These are phyloP conservation scores for Lactifluus rugatus DNA, from an alignment of 768 basidiomycete genomes.

Conservation along the genomic window DNA sequence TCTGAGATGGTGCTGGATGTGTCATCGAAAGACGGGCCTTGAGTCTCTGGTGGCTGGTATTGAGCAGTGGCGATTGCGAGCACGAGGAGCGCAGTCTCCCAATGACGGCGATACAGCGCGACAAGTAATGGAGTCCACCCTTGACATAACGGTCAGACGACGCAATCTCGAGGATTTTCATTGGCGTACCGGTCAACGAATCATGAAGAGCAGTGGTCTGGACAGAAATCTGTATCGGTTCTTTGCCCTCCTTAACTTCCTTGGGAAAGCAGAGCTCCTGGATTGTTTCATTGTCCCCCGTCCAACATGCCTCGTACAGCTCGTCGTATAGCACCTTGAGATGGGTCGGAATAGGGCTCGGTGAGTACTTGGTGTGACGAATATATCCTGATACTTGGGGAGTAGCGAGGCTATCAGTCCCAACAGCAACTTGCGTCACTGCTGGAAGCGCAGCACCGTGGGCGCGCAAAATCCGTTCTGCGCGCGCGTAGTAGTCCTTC, in stretches of 20 bases:
- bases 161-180: background rate
- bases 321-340: conserved; percentile 38
- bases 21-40: conserved; percentile 27
- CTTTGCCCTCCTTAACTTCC: conserved; percentile 21
- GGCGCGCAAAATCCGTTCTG: background rate
- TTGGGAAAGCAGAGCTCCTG: conserved; percentile 44
- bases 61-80: conserved; percentile 48
- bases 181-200: background rate
- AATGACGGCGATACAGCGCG: conserved; percentile 40
- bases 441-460: background rate
- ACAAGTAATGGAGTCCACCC: conserved; percentile 43
- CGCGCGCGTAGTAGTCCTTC: background rate
- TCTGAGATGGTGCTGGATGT: background rate
- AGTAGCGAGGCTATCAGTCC: background rate
- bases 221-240: conserved; percentile 39
- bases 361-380: conserved; percentile 19
- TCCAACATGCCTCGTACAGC: conserved; percentile 46
- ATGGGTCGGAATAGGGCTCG: conserved; percentile 26
- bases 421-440: background rate
- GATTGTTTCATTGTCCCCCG: conserved; percentile 42
- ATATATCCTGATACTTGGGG: conserved; percentile 22
- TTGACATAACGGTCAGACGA: conserved; percentile 18
- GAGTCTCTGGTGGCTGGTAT: conserved; percentile 32
- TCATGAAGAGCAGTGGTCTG: conserved; percentile 21
- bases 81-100: conserved; percentile 52